These are phyloP conservation scores for Reutealis trisperma DNA, from an alignment of 345 rosid species.

Conservation along the genomic window DNA sequence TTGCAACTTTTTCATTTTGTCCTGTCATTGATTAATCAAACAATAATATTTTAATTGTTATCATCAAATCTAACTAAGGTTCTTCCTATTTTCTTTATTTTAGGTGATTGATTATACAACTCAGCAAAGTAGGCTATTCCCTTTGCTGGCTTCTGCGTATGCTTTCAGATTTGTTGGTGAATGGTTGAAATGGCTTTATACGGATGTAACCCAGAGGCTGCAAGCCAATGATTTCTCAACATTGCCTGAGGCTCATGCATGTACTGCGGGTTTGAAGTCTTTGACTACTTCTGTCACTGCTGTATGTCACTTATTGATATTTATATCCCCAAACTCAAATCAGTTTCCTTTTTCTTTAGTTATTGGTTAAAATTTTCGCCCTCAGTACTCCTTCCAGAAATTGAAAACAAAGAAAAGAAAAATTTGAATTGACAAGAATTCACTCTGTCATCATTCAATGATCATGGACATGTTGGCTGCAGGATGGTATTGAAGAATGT, in stretches of 20 bases:
- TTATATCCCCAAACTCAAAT: background rate
- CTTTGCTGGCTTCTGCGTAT: conserved; percentile 98
- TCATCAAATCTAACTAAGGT: conserved; percentile 15
- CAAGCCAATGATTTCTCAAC: conserved; percentile 89
- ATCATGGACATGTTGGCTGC: conserved; percentile 29
- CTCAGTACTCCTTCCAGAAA: background rate
- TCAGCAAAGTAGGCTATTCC: conserved; percentile 94
- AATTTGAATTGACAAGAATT: no score
- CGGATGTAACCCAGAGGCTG: conserved; percentile 84
- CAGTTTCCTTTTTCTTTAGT: background rate
- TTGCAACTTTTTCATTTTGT: background rate
- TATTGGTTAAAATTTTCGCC: background rate
- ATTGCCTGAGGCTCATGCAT: conserved; percentile 97
- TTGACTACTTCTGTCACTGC: conserved; percentile 90
- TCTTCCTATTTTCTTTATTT: conserved; percentile 20
- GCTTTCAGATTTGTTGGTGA: conserved; percentile 98
- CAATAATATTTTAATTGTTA: conserved; percentile 2
- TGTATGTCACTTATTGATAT: conserved; percentile 45
- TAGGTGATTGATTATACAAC: conserved; percentile 98
- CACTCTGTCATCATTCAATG: background rate
- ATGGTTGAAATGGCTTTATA: conserved; percentile 94
- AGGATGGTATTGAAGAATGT: conserved; percentile 99
- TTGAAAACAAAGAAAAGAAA: background rate
- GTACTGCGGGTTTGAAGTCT: conserved; percentile 99
- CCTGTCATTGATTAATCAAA: conserved; percentile 2